phyloP scores from a whole-genome alignment of 805 yeast species.

The Alloascoidea africana region DNA sequence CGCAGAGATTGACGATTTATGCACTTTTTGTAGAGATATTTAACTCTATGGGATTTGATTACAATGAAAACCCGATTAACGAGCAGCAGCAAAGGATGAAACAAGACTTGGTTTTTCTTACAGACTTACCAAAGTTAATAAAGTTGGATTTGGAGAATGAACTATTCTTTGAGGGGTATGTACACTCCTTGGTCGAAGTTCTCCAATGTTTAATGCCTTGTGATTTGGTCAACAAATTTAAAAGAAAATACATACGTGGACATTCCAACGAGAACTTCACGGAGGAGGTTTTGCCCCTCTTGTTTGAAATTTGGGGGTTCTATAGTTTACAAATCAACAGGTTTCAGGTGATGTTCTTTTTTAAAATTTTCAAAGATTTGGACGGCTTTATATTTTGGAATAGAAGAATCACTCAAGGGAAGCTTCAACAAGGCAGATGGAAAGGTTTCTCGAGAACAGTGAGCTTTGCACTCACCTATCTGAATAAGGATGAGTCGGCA shows the following conservation, averaged over 20 bases:
- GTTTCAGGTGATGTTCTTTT: neutral
- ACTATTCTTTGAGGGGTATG: neutral
- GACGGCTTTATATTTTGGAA: neutral
- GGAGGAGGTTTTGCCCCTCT: neutral
- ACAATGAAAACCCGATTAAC: neutral
- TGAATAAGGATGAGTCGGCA: too few species aligned
- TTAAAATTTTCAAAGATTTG: neutral
- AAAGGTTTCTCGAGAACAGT: too few species aligned
- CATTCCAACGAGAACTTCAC: too few species aligned
- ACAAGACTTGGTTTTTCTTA: neutral
- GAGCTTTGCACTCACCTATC: too few species aligned
- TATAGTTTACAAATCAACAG: neutral
- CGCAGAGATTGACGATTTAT: neutral
- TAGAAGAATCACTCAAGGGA: too few species aligned
- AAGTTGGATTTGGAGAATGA: neutral
- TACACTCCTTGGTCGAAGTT: neutral
- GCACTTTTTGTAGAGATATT: neutral
- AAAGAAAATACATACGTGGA: too few species aligned
- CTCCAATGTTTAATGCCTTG: neutral
- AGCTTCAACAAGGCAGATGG: too few species aligned
- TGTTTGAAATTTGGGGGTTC: neutral
- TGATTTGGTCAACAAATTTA: too few species aligned
- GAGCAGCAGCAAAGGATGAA: neutral
- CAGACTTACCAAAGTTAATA: neutral
- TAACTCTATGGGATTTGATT: neutral